Evolutionary conservation across 2,329 filamentous ascomycete genomes (phyloP), one percentile per base, ranked within the genome.

Genomic region (Lizonia empirigonia): DNA sequence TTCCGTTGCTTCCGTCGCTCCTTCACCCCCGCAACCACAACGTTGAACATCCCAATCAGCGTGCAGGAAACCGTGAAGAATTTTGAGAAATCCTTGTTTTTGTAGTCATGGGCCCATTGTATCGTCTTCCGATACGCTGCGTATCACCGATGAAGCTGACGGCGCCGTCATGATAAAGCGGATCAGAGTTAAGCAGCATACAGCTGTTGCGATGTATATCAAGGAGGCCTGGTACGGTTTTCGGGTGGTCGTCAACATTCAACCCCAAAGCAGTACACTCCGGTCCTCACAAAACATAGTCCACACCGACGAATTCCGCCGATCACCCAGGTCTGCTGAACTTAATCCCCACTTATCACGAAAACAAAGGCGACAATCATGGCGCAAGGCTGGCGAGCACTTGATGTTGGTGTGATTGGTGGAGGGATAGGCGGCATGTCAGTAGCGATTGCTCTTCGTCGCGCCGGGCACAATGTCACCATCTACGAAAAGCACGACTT

Each of bases 401-500:
- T 70, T 2, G 56, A 54, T 15, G 56, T 80, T 38, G 78, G 68
- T 29, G 71, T 82, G 2, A 65, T 82, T 29, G 80, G 80, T 10
- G 80, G 79, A 23, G 81, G 81, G 6, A 80, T 82, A 44, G 82
- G 81, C 19, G 82, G 82, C 30, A 69, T 84, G 38, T 76, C 75
- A 13, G 74, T 74, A 2, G 78, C 79, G 0, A 79, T 81, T 38
- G 76, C 81, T 1, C 73, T 85, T 5, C 76, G 81, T 18, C 77
- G 79, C 18, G 76, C 77, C 13, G 82, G 82, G 40, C 81, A 83
- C 64, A 67, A 72, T 4, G 80, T 83, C 2, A 86, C 82, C 16
- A 80, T 89, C 55, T 89, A 89, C 63, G 86, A 88, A 65, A 81
- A 81, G 29, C 78, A 80, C 26, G 84, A 89, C 67, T 89, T 84